Evolutionary conservation across 257 asterid species (phyloP), one percentile per base, ranked within the genome.

Genomic region (Ophiorrhiza pumila): DNA sequence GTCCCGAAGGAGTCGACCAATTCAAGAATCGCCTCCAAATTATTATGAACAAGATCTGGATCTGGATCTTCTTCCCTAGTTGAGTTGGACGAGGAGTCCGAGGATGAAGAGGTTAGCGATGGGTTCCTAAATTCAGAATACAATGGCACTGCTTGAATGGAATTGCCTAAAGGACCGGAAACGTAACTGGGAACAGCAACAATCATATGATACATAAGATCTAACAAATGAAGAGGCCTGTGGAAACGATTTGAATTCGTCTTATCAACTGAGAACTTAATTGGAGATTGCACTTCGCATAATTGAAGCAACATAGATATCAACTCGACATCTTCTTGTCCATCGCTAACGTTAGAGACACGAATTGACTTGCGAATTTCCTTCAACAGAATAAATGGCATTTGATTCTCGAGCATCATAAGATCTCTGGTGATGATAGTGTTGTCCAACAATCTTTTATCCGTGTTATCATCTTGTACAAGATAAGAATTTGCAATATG

Each of bases 401-500:
- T 83, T 71, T 86, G 90, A 58, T 86, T 86, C 70, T 82, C 86
- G 20, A 80, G 76, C 83, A 86, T 81, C 77, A 85, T 18, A 2
- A 83, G 60, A 63, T 86, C 86, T 45, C 77, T 71, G 1, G 80
- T 64, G 15, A 83, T 13, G 10, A 74, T 67, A 1, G 75, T 75
- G n/a, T 74, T 70, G 9, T 70, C 80, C 55, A 74, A 47, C 67
- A 65, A 32, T 56, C 55, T 43, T 20, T 15, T 56, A 46, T 74
- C 72, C 22, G 39, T 47, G 25, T 70, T 3, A n/a, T 74, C 67
- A 29, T 62, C 25, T 0, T 42, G 22, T 1, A 60, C 76, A 8
- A 55, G 9, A 39, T 46, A 67, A 53, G 77, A 78, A 71, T 35
- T 25, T 18, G 62, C 45, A 11, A 79, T 10, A 25, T 76, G 68